Percentiles rank a stretch among this genome's conserved stretches.
Conservation (phyloP, 2,329 filamentous ascomycete species). For the Xylariales sp. region DNA sequence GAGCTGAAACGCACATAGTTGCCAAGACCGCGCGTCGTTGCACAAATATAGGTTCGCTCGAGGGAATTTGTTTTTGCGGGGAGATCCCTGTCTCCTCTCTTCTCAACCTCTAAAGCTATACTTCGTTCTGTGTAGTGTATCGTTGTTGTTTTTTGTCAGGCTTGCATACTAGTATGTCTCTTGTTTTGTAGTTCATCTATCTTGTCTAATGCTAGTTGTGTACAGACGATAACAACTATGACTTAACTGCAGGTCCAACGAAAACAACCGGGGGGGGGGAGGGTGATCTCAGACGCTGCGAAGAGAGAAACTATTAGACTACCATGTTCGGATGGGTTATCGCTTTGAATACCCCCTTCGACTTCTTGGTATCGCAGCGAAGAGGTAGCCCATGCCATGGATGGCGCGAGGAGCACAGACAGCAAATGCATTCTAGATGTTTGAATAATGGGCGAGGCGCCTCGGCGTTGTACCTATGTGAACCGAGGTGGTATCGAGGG, state of each 20-base stretch:
- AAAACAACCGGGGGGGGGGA: neutral
- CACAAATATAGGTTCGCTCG: neutral
- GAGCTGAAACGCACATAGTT: conserved; percentile 3
- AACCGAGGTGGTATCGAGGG: conserved; percentile 25
- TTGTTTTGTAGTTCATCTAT: neutral
- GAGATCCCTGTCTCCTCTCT: too few species aligned
- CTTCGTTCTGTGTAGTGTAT: neutral
- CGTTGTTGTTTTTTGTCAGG: neutral
- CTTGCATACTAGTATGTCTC: neutral
- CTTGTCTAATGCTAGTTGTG: conserved; percentile 3
- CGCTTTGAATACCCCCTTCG: neutral
- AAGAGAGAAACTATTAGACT: neutral
- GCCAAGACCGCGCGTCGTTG: neutral
- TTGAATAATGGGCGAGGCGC: conserved; percentile 23
- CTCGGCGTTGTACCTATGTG: conserved; percentile 9
- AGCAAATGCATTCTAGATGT: conserved; percentile 19
- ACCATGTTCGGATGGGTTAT: neutral
- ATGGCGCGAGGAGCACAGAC: conserved; percentile 20
- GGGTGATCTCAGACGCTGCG: neutral
- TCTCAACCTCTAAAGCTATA: neutral
- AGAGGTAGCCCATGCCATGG: conserved; percentile 5
- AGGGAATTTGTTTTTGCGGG: neutral
- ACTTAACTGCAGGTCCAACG: conserved; percentile 7
- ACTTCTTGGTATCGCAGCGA: conserved; percentile 3
- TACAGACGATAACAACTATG: neutral